Evolutionary conservation across 768 basidiomycete species (phyloP).

Genomic region (Paxillus ammoniavirescens): DNA sequence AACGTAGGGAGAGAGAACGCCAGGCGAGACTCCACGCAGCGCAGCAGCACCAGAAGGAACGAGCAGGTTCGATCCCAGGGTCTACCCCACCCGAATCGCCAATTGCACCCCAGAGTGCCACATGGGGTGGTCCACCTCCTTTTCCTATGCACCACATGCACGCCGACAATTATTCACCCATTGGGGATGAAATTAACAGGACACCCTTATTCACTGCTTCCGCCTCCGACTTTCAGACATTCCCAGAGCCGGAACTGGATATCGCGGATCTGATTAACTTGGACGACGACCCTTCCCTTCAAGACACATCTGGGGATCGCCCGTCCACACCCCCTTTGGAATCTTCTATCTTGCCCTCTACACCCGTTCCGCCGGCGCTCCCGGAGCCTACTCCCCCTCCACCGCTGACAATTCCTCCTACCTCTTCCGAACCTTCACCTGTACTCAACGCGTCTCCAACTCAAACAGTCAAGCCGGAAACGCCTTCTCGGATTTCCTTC

Average conservation of each 20-base stretch:
- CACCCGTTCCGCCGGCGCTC: conserved; percentile 8
- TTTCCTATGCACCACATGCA: conserved; percentile 46
- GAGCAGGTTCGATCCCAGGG: conserved; percentile 47
- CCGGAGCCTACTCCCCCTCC: conserved; percentile 26
- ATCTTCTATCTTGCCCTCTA: conserved; percentile 5
- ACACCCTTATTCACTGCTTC: conserved; percentile 35
- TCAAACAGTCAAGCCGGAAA: conserved; percentile 39
- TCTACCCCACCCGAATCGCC: conserved; percentile 79
- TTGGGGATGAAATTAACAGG: conserved; percentile 25
- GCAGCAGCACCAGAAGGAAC: conserved; percentile 42
- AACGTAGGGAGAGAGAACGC: conserved; percentile 68
- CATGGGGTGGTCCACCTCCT: conserved; percentile 66
- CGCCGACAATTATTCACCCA: conserved; percentile 24
- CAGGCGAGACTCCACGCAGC: conserved; percentile 57
- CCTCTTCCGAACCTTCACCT: conserved; percentile 33
- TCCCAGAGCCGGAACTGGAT: conserved; percentile 62
- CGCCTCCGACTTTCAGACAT: conserved; percentile 38
- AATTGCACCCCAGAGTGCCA: conserved; percentile 39
- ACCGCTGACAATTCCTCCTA: conserved; percentile 47
- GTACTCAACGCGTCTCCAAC: conserved; percentile 22
- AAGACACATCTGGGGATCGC: conserved; percentile 31
- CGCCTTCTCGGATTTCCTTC: conserved; percentile 54
- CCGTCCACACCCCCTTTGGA: conserved; percentile 17
- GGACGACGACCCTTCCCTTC: conserved; percentile 53
- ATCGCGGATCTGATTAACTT: conserved; percentile 77